Conservation (phyloP, 2,329 filamentous ascomycete species). For the Trichoderma breve region DNA sequence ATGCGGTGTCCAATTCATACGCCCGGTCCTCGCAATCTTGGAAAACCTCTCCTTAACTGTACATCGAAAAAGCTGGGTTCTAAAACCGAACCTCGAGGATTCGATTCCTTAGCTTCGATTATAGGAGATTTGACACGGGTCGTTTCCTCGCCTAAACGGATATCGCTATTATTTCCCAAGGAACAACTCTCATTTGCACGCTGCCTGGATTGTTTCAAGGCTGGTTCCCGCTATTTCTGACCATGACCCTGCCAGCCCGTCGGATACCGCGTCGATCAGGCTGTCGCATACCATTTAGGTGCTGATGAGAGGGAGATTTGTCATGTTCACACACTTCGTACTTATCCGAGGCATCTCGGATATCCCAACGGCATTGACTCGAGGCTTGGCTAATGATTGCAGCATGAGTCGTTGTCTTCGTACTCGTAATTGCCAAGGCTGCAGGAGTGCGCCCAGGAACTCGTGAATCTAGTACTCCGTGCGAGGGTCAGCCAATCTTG, state of each 20-base stretch:
- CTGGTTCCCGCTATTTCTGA: neutral
- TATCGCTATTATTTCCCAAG: neutral
- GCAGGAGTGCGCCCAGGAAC: neutral
- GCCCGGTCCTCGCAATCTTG: neutral
- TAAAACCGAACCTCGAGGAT: neutral
- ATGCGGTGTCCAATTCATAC: neutral
- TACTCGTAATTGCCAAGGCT: neutral
- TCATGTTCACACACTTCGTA: neutral
- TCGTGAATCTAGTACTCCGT: conserved; percentile 25
- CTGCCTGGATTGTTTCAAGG: neutral
- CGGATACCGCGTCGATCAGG: conserved; percentile 5
- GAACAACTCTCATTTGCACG: neutral
- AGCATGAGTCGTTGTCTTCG: neutral
- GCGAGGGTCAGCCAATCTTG: conserved; percentile 30
- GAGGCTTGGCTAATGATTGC: neutral
- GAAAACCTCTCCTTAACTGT: neutral
- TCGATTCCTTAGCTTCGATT: neutral
- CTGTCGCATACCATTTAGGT: neutral
- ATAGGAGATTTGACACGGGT: neutral
- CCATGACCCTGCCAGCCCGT: conserved; percentile 1
- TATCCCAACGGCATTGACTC: neutral
- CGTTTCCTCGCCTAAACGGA: conserved; percentile 1
- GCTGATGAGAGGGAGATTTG: neutral
- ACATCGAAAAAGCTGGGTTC: neutral
- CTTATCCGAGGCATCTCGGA: neutral